Evolutionary conservation across 108 stramenopile genomes (phyloP), one percentile per base, ranked within the genome.

Genomic region (Nannochloropsis salina): DNA sequence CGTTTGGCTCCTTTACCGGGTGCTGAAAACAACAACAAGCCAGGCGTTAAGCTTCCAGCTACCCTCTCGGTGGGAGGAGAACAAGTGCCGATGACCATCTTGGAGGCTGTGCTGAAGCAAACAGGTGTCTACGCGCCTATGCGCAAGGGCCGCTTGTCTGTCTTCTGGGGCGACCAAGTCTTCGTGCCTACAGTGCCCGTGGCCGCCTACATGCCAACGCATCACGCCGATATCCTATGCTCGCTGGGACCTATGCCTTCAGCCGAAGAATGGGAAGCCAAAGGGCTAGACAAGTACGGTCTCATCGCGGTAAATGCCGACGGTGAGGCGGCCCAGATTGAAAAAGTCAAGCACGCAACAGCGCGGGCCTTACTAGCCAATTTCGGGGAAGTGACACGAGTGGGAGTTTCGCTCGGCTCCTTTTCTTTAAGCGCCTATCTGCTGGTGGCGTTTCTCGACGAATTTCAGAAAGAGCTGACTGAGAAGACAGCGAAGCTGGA

Each of bases 1-100:
- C 94, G 98, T 42, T 92, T 99, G 90, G 97, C 98, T 42, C 98
- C 97, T 44, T 91, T 99, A 86, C 97, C 98, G 82, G 98, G 97
- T 11, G 92, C 93, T 42, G 98, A 99, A 90, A 99, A 97, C 93
- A 99, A 99, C 90, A 99, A 99, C 92, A 99, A 99, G 91, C 98
- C 98, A 51, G 98, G 97, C 81, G 98, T 99, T 92, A 92, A 90
- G 88, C 85, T 92, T 18, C 80, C 51, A 44, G 42, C 80, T 43
- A 44, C 81, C 9, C 85, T 83, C 31, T 84, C 88, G 44, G 85
- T 89, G 80, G 82, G 84, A 41, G 88, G 88, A 5, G 44, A 81
- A 43, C 84, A 84, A 5, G 92, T 93, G 84, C 93, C 95, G 81
- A 91, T 97, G 80, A 98, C 96, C 12, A 97, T 98, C 85, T 92